These are phyloP conservation scores for Parascedosporium putredinis DNA, from an alignment of 2,329 filamentous ascomycete species.

Conservation along the genomic window DNA sequence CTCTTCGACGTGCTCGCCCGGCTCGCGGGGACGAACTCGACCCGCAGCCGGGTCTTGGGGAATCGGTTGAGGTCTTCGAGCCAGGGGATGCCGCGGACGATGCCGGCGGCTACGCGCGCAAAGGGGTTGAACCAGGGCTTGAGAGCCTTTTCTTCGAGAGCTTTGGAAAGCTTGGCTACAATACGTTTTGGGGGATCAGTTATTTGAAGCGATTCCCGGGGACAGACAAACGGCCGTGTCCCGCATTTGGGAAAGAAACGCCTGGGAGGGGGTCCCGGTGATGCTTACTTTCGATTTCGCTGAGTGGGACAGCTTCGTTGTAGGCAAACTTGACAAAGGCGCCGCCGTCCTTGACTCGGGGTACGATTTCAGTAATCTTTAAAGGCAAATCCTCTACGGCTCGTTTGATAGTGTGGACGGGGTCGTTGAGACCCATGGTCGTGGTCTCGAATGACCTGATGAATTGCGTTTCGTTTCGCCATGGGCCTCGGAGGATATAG, in stretches of 20 bases:
- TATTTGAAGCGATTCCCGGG: too few species aligned
- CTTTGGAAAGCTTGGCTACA: conserved; percentile 44
- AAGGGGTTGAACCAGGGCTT: conserved; percentile 89
- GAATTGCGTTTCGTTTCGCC: conserved; percentile 37
- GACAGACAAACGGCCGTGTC: too few species aligned
- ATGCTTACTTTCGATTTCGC: conserved; percentile 31
- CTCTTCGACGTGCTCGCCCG: conserved; percentile 64
- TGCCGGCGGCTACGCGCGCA: conserved; percentile 54
- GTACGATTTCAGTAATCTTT: conserved; percentile 70
- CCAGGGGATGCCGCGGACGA: conserved; percentile 83
- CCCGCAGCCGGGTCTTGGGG: conserved; percentile 63
- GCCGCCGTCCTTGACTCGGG: conserved; percentile 81
- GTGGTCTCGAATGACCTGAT: conserved; percentile 41
- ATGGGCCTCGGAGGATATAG: conserved; percentile 33
- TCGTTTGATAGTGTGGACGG: conserved; percentile 43
- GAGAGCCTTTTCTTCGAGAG: conserved; percentile 59
- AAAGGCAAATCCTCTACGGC: conserved; percentile 50
- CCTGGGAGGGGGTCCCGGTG: too few species aligned
- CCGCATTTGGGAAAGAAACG: too few species aligned
- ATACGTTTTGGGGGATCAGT: too few species aligned
- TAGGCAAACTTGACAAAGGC: conserved; percentile 80
- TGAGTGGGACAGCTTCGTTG: conserved; percentile 25
- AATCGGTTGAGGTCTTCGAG: conserved; percentile 82
- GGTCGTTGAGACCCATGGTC: conserved; percentile 38
- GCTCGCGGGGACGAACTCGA: conserved; percentile 73